Evolutionary conservation across 345 rosid genomes (phyloP).

Genomic region (Laguncularia racemosa): DNA sequence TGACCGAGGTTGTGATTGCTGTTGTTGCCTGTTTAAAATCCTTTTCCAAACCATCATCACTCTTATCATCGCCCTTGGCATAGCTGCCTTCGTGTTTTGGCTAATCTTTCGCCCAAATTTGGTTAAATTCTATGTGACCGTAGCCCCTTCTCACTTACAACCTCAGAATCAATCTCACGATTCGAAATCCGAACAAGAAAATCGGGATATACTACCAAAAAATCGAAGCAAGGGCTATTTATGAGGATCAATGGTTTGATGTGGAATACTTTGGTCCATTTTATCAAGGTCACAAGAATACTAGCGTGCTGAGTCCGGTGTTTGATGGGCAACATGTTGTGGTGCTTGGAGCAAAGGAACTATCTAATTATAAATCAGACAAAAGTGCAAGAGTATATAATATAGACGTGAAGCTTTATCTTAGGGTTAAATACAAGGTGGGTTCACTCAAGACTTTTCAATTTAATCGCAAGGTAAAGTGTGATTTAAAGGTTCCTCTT

Average conservation of each 20-base stretch:
- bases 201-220: slow-evolving; percentile 45
- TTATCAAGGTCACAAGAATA: slow-evolving; percentile 77
- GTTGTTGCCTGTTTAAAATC: slow-evolving; percentile 53
- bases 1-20: slow-evolving; percentile 35
- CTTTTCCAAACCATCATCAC: slow-evolving; percentile 36
- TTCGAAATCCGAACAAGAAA: slow-evolving; percentile 60
- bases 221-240: slow-evolving; percentile 41
- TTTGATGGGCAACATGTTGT: slow-evolving; percentile 32
- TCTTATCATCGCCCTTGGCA: slow-evolving; percentile 31
- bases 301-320: slow-evolving; percentile 33
- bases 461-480: slow-evolving; percentile 45
- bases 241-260: slow-evolving; percentile 30
- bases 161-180: slow-evolving; percentile 37
- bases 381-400: slow-evolving; percentile 29
- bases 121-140: slow-evolving; percentile 39
- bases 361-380: slow-evolving; percentile 26
- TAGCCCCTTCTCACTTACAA: slow-evolving; percentile 28
- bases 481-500: slow-evolving; percentile 57
- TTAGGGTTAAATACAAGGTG: slow-evolving; percentile 57
- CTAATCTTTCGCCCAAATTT: slow-evolving; percentile 56
- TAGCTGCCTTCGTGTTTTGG: slow-evolving; percentile 46
- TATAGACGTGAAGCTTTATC: slow-evolving; percentile 42
- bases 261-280: slow-evolving; percentile 30
- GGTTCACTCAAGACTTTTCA: slow-evolving; percentile 40
- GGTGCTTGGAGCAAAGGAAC: slow-evolving; percentile 19